Evolutionary conservation across 176 grass and related monocot species (phyloP), one percentile per base, ranked within the genome.

Genomic region (Oryza nivara): DNA sequence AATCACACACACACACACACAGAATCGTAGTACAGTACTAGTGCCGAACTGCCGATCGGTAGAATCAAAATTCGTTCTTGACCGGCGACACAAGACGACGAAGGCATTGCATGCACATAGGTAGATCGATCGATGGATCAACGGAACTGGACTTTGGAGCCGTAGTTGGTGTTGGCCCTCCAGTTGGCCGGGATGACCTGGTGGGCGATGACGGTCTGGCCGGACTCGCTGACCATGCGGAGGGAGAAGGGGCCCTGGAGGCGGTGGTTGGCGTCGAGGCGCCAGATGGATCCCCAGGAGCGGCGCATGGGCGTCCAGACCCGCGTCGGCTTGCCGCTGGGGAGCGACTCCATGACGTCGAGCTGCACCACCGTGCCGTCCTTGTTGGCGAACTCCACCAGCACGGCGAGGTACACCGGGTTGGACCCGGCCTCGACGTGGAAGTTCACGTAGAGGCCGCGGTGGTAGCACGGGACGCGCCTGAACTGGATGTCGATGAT

Each of bases 241-340:
- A 97, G 44, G 6, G 94, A 92, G 85, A 97, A 97, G 0, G 94
- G 94, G 0, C 43, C 82, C 46, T 75, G 68, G 13, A 93, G 83
- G 19, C 48, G 72, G 75, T 77, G 76, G 79, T 88, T 86, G 25
- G 94, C 49, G 89, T 93, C 89, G 38, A 92, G 66, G 3, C 84
- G 69, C 94, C 94, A 93, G 32, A 93, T 51, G 34, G 87, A 87
- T 1, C 89, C 91, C 91, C 87, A 97, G 0, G 85, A 93, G 48
- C 87, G 79, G 43, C 65, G 87, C 91, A 93, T 75, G 1, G 75
- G 75, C 13, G 74, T 70, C 94, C 94, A 96, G 12, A 74, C 65
- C 52, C 0, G 79, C 80, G 5, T 32, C 58, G 19, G 86, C 44
- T 22, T 23, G 19, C 58, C 58, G 9, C 10, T 0, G 11, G n/a